phyloP scores from a whole-genome alignment of 352 stramenopile species.

The Nothophytophthora sp. region DNA sequence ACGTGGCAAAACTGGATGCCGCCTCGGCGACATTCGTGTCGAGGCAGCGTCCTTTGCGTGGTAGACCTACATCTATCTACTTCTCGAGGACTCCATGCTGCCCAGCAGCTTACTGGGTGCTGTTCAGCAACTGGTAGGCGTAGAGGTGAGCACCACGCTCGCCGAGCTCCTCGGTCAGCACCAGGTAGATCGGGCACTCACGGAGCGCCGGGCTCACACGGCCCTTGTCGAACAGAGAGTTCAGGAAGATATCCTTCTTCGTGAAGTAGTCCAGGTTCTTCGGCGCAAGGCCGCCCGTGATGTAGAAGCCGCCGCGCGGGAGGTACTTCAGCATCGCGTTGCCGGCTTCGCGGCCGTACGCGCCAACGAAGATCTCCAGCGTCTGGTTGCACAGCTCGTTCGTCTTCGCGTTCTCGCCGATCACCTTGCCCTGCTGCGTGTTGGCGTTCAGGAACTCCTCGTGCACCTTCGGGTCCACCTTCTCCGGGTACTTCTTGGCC shows the following conservation, averaged over 20 bases:
- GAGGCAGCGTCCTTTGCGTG: background rate
- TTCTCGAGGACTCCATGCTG: too few relatives aligned
- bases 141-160: constrained; percentile 87
- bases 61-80: background rate
- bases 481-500: constrained; percentile 85
- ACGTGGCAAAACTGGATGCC: too few relatives aligned
- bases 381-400: constrained; percentile 84
- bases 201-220: constrained; percentile 77
- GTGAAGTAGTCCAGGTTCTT: constrained; percentile 96
- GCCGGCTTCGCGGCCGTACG: constrained; percentile 95
- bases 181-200: constrained; percentile 80
- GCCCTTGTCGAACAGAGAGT: constrained; percentile 85
- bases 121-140: constrained; percentile 65
- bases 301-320: constrained; percentile 95
- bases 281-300: constrained; percentile 94
- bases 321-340: constrained; percentile 95
- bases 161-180: constrained; percentile 86
- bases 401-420: constrained; percentile 85
- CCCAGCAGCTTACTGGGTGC: too few relatives aligned
- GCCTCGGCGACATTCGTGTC: too few relatives aligned
- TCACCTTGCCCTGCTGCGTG: constrained; percentile 68
- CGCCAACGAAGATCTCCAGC: constrained; percentile 93
- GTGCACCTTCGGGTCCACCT: constrained; percentile 80
- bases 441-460: constrained; percentile 56
- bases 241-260: constrained; percentile 70